Evolutionary conservation across 495 filamentous ascomycete species (phyloP), one percentile per base, ranked within the genome.

Genomic region (Penicillium canariense): DNA sequence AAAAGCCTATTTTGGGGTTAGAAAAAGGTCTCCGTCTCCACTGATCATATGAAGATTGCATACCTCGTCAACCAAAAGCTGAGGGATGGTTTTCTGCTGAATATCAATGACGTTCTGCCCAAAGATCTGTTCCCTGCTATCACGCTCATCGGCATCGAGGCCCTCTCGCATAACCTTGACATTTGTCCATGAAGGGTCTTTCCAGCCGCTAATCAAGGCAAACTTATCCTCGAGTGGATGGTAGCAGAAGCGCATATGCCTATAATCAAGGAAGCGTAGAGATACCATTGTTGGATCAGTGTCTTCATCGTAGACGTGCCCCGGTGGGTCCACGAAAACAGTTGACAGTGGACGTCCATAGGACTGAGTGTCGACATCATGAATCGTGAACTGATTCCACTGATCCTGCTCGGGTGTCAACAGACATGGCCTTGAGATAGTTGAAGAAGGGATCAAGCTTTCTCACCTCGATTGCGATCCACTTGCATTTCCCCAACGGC

Each of bases 191-290:
- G 77, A 68, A 8, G 93, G 89, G 66, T 97, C 95, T 69, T 90
- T 96, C 95, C 95, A 99, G 40, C 86, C 85, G 65, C 83, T 95
- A 52, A 85, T 85, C 5, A 95, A 77, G 15, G 90, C 71, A 62
- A 97, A 97, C 67, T 86, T 94, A 66, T 96, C 94, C 55, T 87
- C 86, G 8, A 90, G 42, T 8, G 91, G 89, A 64, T 99, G 89
- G 60, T 87, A 97, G 66, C 86, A 94, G 55, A 99, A 94, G 42
- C 90, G 84, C 38, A 97, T 86, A 65, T 97, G 96, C 58, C 93
- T 87, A 65, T 97, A 97, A 59, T 96, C 88, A 31, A 99, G 71
- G 42, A 82, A 84, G 10, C 84, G 84, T 9, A 97, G 80, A 42
- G 83, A 68, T 12, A 74, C 71, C 47, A 97, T 72, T 26, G 90